Base-by-base conservation (phyloP, 768 basidiomycete species). In the Amanita jacksonii region DNA sequence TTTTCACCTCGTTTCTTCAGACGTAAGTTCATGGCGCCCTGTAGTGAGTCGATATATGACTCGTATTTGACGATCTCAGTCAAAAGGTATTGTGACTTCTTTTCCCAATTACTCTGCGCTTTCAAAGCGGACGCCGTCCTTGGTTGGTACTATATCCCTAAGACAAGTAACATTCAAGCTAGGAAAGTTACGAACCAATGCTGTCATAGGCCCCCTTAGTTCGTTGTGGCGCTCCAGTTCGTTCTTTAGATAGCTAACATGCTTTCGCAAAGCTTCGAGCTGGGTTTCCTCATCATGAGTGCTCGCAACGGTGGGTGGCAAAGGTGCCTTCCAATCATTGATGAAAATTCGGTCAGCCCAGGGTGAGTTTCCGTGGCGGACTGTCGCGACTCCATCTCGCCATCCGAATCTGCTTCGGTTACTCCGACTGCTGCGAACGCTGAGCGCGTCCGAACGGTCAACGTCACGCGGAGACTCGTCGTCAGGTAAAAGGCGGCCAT, bases 51-150 rank as follows among this genome's bases (percentile, higher is more conserved):
- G 44, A 94, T 83, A 60, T 99, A 99, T 12, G 86, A 85, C 42
- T 89, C 81, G 62, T 97, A 98, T 61, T 98, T 98, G 57, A 91
- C 87, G 32, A 90, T 87, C 65, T 99, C 94, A 7, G 85, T 77
- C 42, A 92, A 71, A 37, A 98, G 66, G 59, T 88, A 88, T 55
- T 88, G 81, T 2, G 87, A 90, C 58, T 85, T 93, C 58, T 79
- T 84, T 64, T 88, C 86, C 90, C 92, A 98, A 57, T 99, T 99
- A 48, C 75, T 74, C 52, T 77, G 72, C 1, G 96, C 82, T 62
- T 82, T 97, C 52, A 69, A 54, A 1, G 75, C 73, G 57, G 85
- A 91, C 18, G 78, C 57, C 18, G 87, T 80, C 9, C 84, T 79
- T 1, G 85, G 73, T 46, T 81, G 69, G 58, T 90, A 99, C 91